Percentiles rank a stretch among this genome's conserved stretches.
phyloP scores from a whole-genome alignment of 192 early-diverging fungal species.

The Spizellomyces punctatus region DNA sequence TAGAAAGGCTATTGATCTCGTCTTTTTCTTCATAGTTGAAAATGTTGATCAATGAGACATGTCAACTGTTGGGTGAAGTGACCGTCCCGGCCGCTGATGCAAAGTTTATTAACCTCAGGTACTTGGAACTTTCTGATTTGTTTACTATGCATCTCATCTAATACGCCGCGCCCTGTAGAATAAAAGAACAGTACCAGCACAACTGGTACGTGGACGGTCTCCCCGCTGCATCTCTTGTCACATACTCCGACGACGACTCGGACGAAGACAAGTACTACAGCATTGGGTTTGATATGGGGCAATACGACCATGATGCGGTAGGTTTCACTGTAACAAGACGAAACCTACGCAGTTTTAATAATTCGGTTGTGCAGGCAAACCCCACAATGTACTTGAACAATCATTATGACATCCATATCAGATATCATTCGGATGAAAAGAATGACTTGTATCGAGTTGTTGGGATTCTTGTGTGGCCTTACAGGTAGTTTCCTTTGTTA shows the following conservation, averaged over 20 bases:
- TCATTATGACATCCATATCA: constrained; percentile 84
- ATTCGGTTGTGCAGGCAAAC: too few relatives aligned
- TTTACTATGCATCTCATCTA: not conserved
- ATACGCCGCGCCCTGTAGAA: constrained; percentile 30
- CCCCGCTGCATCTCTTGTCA: constrained; percentile 65
- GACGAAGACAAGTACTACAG: constrained; percentile 70
- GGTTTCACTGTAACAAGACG: not conserved
- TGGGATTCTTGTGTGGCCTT: constrained; percentile 78
- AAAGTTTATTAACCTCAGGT: constrained; percentile 81
- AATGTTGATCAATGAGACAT: constrained; percentile 14
- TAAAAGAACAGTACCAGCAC: constrained; percentile 51
- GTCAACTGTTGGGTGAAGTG: constrained; percentile 10
- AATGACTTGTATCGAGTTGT: constrained; percentile 77
- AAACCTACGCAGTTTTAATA: too few relatives aligned
- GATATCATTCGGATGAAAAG: constrained; percentile 72
- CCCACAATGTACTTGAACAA: constrained; percentile 63
- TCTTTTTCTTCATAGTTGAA: constrained; percentile 1
- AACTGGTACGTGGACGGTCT: constrained; percentile 85
- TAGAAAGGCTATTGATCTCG: not conserved
- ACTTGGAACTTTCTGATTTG: not conserved
- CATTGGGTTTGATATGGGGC: constrained; percentile 82
- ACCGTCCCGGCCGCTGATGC: constrained; percentile 48
- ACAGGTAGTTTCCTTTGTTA: constrained; percentile 12
- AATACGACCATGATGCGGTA: constrained; percentile 12
- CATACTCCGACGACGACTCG: constrained; percentile 40